These are phyloP conservation scores for Macaranga tanarius DNA, from an alignment of 441 rosid genomes.

Conservation along the genomic window DNA sequence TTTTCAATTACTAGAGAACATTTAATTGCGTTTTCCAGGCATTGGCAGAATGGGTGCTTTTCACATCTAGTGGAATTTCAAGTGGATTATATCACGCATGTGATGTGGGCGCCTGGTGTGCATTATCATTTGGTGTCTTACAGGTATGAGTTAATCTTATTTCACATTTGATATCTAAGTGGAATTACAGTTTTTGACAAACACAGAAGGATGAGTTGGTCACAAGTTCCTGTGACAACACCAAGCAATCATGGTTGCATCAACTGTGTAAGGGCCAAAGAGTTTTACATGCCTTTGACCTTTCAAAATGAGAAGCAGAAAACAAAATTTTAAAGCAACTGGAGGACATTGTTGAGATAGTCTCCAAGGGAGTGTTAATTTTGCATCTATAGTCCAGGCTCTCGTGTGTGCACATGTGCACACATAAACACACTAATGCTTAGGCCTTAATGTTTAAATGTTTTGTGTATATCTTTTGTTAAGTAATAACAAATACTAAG, in stretches of 20 bases:
- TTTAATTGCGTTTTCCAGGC: slow-evolving; percentile 51
- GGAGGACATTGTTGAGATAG: not conserved
- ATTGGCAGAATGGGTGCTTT: slow-evolving; percentile 94
- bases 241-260: not conserved
- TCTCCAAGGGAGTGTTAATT: not conserved
- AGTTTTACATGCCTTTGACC: not conserved
- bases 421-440: not conserved
- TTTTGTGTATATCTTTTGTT: not conserved
- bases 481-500: not conserved
- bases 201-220: not conserved
- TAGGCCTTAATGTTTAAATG: not conserved
- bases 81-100: slow-evolving; percentile 97
- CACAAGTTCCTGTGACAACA: not conserved
- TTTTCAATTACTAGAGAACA: slow-evolving; percentile 15
- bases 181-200: not conserved
- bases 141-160: slow-evolving; percentile 50
- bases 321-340: not conserved
- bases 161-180: not conserved
- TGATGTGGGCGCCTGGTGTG: slow-evolving; percentile 96
- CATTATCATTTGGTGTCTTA: slow-evolving; percentile 62
- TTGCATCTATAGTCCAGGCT: not conserved
- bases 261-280: not conserved
- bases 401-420: no score
- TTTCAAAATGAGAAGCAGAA: not conserved
- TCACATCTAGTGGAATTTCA: slow-evolving; percentile 85